These are phyloP conservation scores for Skeletonema potamos DNA, from an alignment of 108 stramenopile species.

Conservation along the genomic window DNA sequence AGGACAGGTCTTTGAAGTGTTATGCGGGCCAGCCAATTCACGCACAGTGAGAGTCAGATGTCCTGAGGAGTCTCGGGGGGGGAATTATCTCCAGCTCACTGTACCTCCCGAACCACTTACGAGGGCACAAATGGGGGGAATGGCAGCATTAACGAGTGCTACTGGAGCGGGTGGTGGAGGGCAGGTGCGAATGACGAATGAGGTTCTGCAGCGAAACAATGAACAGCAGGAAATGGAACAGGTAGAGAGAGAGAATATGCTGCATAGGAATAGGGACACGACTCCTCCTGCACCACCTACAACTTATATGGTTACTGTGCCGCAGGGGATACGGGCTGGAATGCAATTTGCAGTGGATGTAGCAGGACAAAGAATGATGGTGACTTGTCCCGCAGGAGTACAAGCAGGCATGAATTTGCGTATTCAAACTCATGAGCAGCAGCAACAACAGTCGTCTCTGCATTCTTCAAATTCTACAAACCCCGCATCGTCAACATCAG, in stretches of 20 bases:
- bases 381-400: constrained; percentile 77
- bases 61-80: constrained; percentile 68
- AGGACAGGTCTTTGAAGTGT: constrained; percentile 76
- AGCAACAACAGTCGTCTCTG: constrained; percentile 5
- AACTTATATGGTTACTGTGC: constrained; percentile 85
- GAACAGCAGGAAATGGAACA: neutral
- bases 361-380: constrained; percentile 77
- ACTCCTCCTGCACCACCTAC: constrained; percentile 32
- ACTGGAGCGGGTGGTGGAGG: constrained; percentile 58
- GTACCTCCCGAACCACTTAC: constrained; percentile 74
- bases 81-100: constrained; percentile 79
- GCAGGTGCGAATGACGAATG: constrained; percentile 58
- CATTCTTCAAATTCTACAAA: neutral
- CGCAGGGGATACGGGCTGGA: constrained; percentile 71
- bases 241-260: neutral
- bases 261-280: constrained; percentile 24
- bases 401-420: constrained; percentile 82
- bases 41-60: constrained; percentile 79
- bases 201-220: constrained; percentile 55
- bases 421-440: constrained; percentile 68
- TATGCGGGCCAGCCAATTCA: constrained; percentile 49
- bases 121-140: constrained; percentile 42
- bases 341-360: constrained; percentile 84
- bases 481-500: constrained; percentile 2
- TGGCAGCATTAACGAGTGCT: constrained; percentile 65